Conservation (phyloP, 257 asterid species). For the Solanum neorickii region DNA sequence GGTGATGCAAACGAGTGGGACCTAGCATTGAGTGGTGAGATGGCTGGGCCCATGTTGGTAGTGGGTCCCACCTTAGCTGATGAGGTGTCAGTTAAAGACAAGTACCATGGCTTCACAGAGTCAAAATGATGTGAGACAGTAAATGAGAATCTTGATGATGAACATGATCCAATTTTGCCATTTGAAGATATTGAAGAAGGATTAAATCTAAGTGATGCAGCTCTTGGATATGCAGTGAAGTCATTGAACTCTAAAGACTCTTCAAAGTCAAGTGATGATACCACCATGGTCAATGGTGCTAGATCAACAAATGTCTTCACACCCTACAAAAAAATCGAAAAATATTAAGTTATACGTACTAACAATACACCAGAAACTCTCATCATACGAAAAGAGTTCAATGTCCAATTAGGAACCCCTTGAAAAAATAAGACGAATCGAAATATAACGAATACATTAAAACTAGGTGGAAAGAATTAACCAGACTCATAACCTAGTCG, state of each 20-base stretch:
- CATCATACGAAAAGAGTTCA: neutral
- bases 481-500: neutral
- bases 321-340: slow-evolving; percentile 30
- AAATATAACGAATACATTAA: too few species aligned
- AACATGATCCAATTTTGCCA: slow-evolving; percentile 56
- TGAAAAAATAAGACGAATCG: neutral
- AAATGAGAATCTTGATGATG: slow-evolving; percentile 81
- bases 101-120: slow-evolving; percentile 85
- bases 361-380: neutral
- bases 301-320: slow-evolving; percentile 73
- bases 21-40: slow-evolving; percentile 73
- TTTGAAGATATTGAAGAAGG: slow-evolving; percentile 34
- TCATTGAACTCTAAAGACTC: slow-evolving; percentile 55
- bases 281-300: slow-evolving; percentile 33
- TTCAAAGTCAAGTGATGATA: slow-evolving; percentile 69
- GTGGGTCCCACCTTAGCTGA: slow-evolving; percentile 60
- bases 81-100: slow-evolving; percentile 51
- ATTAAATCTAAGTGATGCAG: slow-evolving; percentile 58
- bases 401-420: neutral
- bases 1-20: slow-evolving; percentile 93
- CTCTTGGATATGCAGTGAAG: slow-evolving; percentile 44
- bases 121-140: slow-evolving; percentile 79
- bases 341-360: neutral
- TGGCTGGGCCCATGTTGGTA: slow-evolving; percentile 13
- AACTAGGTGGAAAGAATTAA: accelerated